phyloP scores from a whole-genome alignment of 2,329 filamentous ascomycete genomes.

The Aureobasidium pullulans region DNA sequence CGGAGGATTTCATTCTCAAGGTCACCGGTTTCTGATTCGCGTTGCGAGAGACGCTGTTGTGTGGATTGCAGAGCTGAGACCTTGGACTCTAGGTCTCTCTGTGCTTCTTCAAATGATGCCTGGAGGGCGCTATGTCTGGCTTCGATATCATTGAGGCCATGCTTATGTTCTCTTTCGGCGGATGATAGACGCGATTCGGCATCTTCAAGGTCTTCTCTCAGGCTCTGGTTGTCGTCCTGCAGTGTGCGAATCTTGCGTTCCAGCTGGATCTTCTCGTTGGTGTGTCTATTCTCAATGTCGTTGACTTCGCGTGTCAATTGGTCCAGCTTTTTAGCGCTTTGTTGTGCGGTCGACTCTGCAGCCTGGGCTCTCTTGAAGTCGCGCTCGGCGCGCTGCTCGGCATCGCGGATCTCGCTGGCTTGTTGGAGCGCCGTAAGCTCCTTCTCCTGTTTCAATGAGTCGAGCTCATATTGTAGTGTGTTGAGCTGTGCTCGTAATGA shows the following conservation, averaged over 20 bases:
- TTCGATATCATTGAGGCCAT: slow-evolving; percentile 54
- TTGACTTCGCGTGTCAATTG: slow-evolving; percentile 47
- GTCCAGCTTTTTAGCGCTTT: slow-evolving; percentile 49
- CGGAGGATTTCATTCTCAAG: slow-evolving; percentile 78
- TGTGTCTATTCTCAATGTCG: slow-evolving; percentile 45
- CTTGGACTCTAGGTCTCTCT: slow-evolving; percentile 50
- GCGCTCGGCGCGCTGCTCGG: slow-evolving; percentile 72
- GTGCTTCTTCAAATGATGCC: slow-evolving; percentile 49
- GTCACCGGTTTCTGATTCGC: slow-evolving; percentile 62
- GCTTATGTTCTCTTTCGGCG: slow-evolving; percentile 57
- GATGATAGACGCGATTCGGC: slow-evolving; percentile 66
- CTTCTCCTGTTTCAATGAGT: slow-evolving; percentile 79
- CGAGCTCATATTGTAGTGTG: slow-evolving; percentile 78
- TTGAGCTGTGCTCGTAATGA: slow-evolving; percentile 85
- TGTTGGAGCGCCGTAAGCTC: slow-evolving; percentile 72
- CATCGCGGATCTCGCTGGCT: slow-evolving; percentile 75
- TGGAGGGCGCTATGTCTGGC: slow-evolving; percentile 51
- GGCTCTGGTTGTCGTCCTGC: slow-evolving; percentile 62
- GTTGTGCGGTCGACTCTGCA: slow-evolving; percentile 46
- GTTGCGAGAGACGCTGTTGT: slow-evolving; percentile 61
- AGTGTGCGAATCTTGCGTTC: slow-evolving; percentile 49
- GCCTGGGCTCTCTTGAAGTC: slow-evolving; percentile 63
- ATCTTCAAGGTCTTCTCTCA: slow-evolving; percentile 80
- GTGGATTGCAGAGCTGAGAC: slow-evolving; percentile 51
- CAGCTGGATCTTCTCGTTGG: slow-evolving; percentile 48